A percentile compares a stretch with the other conserved stretches of the same genome.
These are phyloP conservation scores for Yarrowia alimentaria DNA, from an alignment of 805 yeast species.

Conservation along the genomic window DNA sequence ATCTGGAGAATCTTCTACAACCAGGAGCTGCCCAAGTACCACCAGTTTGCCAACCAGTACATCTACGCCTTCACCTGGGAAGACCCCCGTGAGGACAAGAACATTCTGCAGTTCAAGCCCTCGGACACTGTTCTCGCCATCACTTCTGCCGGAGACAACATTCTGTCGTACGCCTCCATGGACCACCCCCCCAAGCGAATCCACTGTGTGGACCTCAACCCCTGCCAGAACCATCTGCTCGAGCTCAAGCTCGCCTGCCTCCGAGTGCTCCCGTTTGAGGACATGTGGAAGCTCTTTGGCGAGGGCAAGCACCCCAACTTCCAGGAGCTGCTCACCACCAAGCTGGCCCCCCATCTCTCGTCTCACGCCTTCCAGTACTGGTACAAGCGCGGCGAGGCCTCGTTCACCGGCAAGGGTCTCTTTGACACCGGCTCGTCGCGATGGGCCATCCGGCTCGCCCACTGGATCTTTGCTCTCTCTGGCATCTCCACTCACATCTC, in stretches of 20 bases:
- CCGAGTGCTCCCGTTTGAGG: constrained; percentile 53
- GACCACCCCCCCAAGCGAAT: constrained; percentile 72
- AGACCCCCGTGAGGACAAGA: constrained; percentile 78
- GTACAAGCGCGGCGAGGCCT: constrained; percentile 59
- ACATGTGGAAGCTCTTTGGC: constrained; percentile 76
- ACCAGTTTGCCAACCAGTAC: constrained; percentile 73
- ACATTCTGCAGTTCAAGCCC: constrained; percentile 57
- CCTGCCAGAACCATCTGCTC: constrained; percentile 74
- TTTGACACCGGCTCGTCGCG: constrained; percentile 77
- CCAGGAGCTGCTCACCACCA: constrained; percentile 50
- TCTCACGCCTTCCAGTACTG: constrained; percentile 81
- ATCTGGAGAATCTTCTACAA: constrained; percentile 79
- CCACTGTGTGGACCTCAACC: constrained; percentile 83
- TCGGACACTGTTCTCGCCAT: constrained; percentile 76
- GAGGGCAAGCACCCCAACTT: constrained; percentile 62
- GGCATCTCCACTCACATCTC: constrained; percentile 55
- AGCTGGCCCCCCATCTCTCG: constrained; percentile 67
- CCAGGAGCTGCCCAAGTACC: constrained; percentile 63
- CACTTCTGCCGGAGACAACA: constrained; percentile 84
- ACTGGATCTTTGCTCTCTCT: constrained; percentile 51
- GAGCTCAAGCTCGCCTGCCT: constrained; percentile 76
- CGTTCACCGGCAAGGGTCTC: constrained; percentile 65
- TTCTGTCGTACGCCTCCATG: constrained; percentile 68
- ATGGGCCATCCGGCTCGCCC: constrained; percentile 77
- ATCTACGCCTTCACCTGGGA: constrained; percentile 91